A percentile compares a stretch with the other conserved stretches of the same genome.
phyloP scores from a whole-genome alignment of 129 eudicot genomes.

The Artemisia tridentata region DNA sequence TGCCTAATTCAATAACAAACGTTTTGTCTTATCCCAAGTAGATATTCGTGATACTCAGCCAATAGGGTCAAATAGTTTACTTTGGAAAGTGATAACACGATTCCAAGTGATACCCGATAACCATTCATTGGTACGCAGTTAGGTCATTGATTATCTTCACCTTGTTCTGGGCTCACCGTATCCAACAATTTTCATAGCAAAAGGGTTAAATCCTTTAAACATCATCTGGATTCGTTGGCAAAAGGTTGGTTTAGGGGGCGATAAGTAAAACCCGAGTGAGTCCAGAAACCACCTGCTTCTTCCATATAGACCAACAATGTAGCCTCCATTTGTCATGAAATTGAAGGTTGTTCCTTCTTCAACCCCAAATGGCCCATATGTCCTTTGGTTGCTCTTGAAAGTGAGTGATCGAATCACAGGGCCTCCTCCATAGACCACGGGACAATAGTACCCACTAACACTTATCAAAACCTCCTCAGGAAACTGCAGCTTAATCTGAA shows the following conservation, averaged over 20 bases:
- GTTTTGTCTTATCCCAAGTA: no score
- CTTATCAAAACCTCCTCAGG: conserved; percentile 63
- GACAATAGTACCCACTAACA: conserved; percentile 52
- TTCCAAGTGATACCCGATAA: no score
- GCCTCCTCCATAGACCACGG: conserved; percentile 65
- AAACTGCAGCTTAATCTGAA: conserved; percentile 66
- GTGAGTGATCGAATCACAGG: conserved; percentile 70
- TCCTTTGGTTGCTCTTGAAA: conserved; percentile 55
- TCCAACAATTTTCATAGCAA: conserved; percentile 16
- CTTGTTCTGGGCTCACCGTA: no score
- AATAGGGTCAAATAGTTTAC: no score
- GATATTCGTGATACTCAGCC: no score
- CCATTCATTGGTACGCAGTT: no score
- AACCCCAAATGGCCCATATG: conserved; percentile 69
- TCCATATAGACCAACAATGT: conserved; percentile 67
- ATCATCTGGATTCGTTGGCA: conserved; percentile 28
- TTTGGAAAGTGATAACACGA: no score
- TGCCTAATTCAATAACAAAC: no score
- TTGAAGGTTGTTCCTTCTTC: conserved; percentile 77
- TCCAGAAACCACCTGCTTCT: conserved; percentile 68
- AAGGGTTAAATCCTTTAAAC: conserved; percentile 31
- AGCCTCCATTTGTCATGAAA: conserved; percentile 49
- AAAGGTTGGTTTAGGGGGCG: conserved; percentile 29
- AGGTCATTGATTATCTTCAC: no score
- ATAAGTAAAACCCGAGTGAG: conserved; percentile 53